Conservation (phyloP, 306 rosid species). For the Vigna nakashimae region DNA sequence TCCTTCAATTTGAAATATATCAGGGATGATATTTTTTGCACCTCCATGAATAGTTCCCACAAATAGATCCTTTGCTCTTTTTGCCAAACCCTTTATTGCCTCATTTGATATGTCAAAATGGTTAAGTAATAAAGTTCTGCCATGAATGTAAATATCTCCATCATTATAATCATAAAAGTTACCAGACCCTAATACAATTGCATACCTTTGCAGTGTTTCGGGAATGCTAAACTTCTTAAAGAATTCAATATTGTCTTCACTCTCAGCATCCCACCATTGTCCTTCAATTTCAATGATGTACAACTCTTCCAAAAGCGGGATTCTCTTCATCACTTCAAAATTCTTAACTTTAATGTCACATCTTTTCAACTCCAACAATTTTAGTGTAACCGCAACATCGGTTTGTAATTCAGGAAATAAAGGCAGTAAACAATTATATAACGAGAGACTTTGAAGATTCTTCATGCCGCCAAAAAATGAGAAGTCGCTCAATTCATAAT, state of each 20-base stretch:
- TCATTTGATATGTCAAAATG: not conserved
- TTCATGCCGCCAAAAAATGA: conserved; percentile 1
- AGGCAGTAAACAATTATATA: not conserved
- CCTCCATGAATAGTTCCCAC: not conserved
- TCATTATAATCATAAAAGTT: rapidly evolving
- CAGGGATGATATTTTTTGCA: not conserved
- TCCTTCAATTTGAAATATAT: too few species aligned
- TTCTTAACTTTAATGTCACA: not conserved
- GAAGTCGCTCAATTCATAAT: conserved; percentile 12
- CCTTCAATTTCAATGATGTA: not conserved
- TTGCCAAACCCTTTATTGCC: not conserved
- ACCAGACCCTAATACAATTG: not conserved
- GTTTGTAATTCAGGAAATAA: not conserved
- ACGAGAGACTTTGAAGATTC: not conserved
- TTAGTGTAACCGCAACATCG: not conserved
- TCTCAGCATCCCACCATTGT: not conserved
- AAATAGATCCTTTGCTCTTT: not conserved
- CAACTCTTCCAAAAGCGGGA: not conserved
- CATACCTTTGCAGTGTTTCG: not conserved
- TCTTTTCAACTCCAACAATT: not conserved
- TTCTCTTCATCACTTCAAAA: not conserved
- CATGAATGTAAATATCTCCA: not conserved
- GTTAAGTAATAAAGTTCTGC: not conserved
- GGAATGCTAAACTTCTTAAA: not conserved
- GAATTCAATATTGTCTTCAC: not conserved